phyloP scores from a whole-genome alignment of 208 protist genomes.

The Blastocrithidia nonstop region DNA sequence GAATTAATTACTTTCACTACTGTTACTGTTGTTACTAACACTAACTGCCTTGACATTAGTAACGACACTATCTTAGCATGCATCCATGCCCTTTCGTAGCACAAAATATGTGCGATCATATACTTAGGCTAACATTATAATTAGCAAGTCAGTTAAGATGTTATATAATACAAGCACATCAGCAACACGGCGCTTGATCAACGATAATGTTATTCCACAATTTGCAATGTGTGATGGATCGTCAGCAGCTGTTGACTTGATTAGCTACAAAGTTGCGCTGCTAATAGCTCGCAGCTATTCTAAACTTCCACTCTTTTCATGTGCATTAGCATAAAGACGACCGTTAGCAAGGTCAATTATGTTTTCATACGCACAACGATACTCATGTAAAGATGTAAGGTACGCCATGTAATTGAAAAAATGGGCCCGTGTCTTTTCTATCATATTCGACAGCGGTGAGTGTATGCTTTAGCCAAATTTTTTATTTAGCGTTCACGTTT shows the following conservation, averaged over 20 bases:
- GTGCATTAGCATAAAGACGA: no score
- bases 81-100: no score
- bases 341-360: background rate
- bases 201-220: no score
- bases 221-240: no score
- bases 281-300: slow-evolving; percentile 2
- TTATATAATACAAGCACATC: background rate
- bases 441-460: background rate
- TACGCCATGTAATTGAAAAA: background rate
- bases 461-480: no score
- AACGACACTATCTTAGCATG: no score
- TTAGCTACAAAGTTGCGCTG: slow-evolving; percentile 16
- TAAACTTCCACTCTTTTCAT: background rate
- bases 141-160: slow-evolving; percentile 1
- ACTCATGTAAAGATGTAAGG: background rate
- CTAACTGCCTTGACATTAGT: background rate
- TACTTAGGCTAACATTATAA: background rate
- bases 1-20: background rate
- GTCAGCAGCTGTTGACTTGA: slow-evolving; percentile 8
- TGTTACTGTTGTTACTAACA: background rate
- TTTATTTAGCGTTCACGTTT: no score
- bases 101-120: no score
- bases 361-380: background rate
- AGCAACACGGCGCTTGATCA: background rate
- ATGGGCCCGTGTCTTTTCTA: background rate